Evolutionary conservation across 2,329 filamentous ascomycete genomes (phyloP), one percentile per base, ranked within the genome.

Genomic region (Neofusicoccum kwambonambiense): DNA sequence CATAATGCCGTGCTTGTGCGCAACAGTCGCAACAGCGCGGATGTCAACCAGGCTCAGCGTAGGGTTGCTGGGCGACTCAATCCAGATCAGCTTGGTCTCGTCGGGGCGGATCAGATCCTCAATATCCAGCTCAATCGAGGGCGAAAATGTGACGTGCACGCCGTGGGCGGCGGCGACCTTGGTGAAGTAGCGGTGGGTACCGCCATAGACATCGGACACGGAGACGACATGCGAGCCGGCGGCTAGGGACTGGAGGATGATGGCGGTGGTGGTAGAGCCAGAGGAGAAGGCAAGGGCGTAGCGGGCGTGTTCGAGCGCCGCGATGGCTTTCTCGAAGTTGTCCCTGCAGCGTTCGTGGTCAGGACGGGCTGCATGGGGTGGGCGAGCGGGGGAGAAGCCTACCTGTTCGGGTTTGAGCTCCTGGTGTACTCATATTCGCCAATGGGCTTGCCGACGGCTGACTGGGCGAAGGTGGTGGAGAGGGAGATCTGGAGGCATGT

Each of bases 101-200:
- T 77, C 73, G 8, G 90, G 87, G 37, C 89, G 90, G 76, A 99
- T 96, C 81, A 98, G 86, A 70, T 89, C 86, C 69, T 86, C 86
- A 70, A 98, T 89, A 75, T 98, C 92, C 68, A 92, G 83, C 80
- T 97, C 94, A 74, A 99, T 96, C 79, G 89, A 89, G 9, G 93
- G 92, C 4, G 93, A 94, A 79, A 99, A 99, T 57, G 94, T 96
- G 67, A 98, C 95, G 71, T 90, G 88, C 63, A 99, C 92, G 73
- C 94, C 92, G 78, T 99, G 95, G 31, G 95, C 93, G 73, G 92
- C 89, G 65, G 95, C 95, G 58, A 98, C 95, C 81, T 97, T 93
- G 69, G 95, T 99, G 84, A 99, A 99, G 84, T 99, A 99, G 74
- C 95, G 87, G 82, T 99, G 95, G 47, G 95, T 99, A 71, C 95